phyloP scores from a whole-genome alignment of 352 stramenopile genomes.

The Thraustochytrium striatum region DNA sequence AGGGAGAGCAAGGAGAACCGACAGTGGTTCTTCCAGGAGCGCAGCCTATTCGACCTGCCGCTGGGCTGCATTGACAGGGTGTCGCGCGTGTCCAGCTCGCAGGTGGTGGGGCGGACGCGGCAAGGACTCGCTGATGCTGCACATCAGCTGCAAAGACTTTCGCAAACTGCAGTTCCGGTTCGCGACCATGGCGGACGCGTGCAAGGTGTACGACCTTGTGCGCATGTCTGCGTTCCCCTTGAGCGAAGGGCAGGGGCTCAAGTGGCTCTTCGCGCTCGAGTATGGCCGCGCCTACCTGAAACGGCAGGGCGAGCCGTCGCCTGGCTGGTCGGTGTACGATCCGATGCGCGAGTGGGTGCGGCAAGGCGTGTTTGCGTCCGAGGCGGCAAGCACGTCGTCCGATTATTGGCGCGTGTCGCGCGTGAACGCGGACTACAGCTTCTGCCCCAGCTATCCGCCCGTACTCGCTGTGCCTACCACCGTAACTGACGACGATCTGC shows the following conservation, averaged over 20 bases:
- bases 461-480: conserved; percentile 82
- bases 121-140: conserved; percentile 28
- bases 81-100: neutral
- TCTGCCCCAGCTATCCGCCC: conserved; percentile 90
- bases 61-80: conserved; percentile 2
- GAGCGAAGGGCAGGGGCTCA: conserved; percentile 22
- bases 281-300: neutral
- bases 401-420: conserved; percentile 60
- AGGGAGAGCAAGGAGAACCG: neutral
- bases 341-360: conserved; percentile 48
- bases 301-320: neutral
- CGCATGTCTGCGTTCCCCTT: conserved; percentile 34
- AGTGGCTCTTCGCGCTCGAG: conserved; percentile 35
- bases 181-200: neutral
- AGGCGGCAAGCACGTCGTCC: conserved; percentile 20
- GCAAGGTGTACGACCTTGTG: conserved; percentile 34
- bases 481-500: conserved; percentile 83
- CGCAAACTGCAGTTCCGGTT: conserved; percentile 31
- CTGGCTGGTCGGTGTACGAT: conserved; percentile 53
- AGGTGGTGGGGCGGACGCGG: neutral
- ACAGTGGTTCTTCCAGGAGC: conserved; percentile 39
- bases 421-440: conserved; percentile 63
- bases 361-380: conserved; percentile 48
- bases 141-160: conserved; percentile 33
- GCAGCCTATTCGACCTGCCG: conserved; percentile 10